Conservation (phyloP, 371 early-diverging fungal species). For the Actinomortierella ambigua region DNA sequence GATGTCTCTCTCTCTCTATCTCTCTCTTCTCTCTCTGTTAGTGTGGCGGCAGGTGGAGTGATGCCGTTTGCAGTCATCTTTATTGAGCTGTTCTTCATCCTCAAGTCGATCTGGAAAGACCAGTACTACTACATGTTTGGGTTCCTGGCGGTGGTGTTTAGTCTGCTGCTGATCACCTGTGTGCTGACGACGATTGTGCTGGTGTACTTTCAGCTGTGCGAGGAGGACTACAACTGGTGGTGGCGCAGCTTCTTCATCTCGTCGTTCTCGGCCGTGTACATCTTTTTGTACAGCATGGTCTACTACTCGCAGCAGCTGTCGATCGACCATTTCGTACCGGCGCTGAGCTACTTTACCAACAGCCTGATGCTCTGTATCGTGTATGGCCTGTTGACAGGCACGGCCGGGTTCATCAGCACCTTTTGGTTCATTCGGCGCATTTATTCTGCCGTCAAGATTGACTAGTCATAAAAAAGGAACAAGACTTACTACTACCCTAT, state of each 20-base stretch:
- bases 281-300: constrained; percentile 67
- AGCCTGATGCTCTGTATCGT: constrained; percentile 56
- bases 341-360: constrained; percentile 59
- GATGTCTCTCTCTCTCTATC: constrained; percentile 1
- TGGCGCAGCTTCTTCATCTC: constrained; percentile 83
- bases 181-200: constrained; percentile 85
- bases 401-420: constrained; percentile 78
- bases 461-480: constrained; percentile 9
- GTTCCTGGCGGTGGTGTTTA: constrained; percentile 82
- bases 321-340: constrained; percentile 56
- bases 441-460: constrained; percentile 76
- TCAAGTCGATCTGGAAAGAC: constrained; percentile 92
- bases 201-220: constrained; percentile 89
- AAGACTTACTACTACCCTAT: too few species aligned
- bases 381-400: constrained; percentile 72
- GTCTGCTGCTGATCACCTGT: constrained; percentile 83
- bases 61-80: constrained; percentile 91
- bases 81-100: constrained; percentile 88
- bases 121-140: constrained; percentile 91
- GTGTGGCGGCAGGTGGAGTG: constrained; percentile 80
- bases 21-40: constrained; percentile 7
- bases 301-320: constrained; percentile 57
- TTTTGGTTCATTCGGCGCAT: constrained; percentile 78
- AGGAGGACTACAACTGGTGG: constrained; percentile 85
- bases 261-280: constrained; percentile 74